These are phyloP conservation scores for Arthroderma uncinatum DNA, from an alignment of 2,329 filamentous ascomycete genomes.

Conservation along the genomic window DNA sequence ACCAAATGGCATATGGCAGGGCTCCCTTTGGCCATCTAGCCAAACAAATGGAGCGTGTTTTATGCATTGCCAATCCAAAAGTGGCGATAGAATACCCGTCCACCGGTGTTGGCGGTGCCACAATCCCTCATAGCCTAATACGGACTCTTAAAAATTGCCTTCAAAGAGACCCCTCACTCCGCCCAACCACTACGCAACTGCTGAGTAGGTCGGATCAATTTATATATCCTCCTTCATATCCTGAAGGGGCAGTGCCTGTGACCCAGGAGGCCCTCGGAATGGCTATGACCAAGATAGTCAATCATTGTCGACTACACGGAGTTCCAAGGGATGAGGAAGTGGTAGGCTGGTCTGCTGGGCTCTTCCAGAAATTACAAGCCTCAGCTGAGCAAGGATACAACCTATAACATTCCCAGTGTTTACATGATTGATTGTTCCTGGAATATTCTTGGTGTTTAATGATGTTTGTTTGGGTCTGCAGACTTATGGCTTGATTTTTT, in stretches of 20 bases:
- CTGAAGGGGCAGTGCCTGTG: conserved; percentile 39
- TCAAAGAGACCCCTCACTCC: conserved; percentile 45
- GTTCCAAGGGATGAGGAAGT: conserved; percentile 48
- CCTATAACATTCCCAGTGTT: neutral
- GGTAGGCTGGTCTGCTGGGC: conserved; percentile 38
- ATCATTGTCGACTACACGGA: conserved; percentile 47
- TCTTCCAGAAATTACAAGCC: conserved; percentile 35
- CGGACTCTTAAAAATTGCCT: conserved; percentile 48
- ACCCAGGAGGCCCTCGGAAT: conserved; percentile 49
- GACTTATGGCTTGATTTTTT: neutral
- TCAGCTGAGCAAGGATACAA: neutral
- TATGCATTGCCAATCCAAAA: conserved; percentile 41
- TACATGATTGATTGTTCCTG: neutral
- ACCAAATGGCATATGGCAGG: conserved; percentile 97
- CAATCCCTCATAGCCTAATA: conserved; percentile 45
- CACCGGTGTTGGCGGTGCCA: conserved; percentile 37
- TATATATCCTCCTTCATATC: conserved; percentile 44
- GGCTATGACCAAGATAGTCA: conserved; percentile 49
- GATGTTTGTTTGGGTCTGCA: neutral
- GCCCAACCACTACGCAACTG: conserved; percentile 48
- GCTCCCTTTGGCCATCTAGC: conserved; percentile 86
- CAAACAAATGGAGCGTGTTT: conserved; percentile 72
- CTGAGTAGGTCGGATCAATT: conserved; percentile 47
- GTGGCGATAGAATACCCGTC: conserved; percentile 39
- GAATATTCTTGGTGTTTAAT: neutral